phyloP scores from a whole-genome alignment of 2,329 filamentous ascomycete genomes.

The Calonectria hawksworthii region DNA sequence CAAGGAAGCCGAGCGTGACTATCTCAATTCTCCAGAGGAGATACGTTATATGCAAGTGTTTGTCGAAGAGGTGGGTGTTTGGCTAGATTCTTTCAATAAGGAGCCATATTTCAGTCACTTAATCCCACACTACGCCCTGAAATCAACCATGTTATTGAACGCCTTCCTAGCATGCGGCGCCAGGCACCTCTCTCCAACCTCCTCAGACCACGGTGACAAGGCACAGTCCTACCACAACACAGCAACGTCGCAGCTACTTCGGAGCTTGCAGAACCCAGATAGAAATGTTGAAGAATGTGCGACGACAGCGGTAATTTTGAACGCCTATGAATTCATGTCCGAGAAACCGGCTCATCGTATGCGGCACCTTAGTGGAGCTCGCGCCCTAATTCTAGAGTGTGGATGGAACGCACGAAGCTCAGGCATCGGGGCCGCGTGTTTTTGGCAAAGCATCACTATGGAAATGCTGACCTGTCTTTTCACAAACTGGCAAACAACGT shows the following conservation, averaged over 20 bases:
- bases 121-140: conserved; percentile 85
- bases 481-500: conserved; percentile 88
- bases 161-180: conserved; percentile 91
- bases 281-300: conserved; percentile 88
- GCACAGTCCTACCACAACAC: conserved; percentile 88
- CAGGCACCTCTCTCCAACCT: conserved; percentile 81
- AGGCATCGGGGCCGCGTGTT: conserved; percentile 88
- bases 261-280: conserved; percentile 85
- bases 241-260: conserved; percentile 83
- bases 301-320: conserved; percentile 87
- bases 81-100: conserved; percentile 94
- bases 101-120: conserved; percentile 88
- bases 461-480: conserved; percentile 91
- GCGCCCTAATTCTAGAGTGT: conserved; percentile 90
- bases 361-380: conserved; percentile 89
- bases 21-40: conserved; percentile 81
- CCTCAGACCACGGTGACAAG: conserved; percentile 81
- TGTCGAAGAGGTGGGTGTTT: conserved; percentile 88
- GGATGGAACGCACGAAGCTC: conserved; percentile 85
- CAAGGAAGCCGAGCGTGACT: conserved; percentile 62
- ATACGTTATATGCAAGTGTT: conserved; percentile 93
- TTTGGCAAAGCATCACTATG: conserved; percentile 94
- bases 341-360: conserved; percentile 84
- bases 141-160: conserved; percentile 89
- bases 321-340: conserved; percentile 94